Conservation (phyloP, 768 basidiomycete species). For the Amanita molliuscula region DNA sequence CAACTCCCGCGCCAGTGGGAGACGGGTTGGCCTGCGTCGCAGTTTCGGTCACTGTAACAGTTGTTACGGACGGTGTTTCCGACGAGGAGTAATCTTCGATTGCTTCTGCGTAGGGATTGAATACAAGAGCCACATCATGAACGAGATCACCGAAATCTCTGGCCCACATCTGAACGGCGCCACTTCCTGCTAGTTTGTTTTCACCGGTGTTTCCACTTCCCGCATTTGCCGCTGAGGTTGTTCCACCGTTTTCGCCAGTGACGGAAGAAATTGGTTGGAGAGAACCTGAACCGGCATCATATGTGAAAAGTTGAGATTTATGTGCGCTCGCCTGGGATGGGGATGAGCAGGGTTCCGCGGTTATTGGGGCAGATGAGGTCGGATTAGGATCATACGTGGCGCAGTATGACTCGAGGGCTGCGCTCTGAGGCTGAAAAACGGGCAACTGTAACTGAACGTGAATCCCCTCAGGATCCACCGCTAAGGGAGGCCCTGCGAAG, state of each 20-base stretch:
- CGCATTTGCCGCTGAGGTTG: neutral
- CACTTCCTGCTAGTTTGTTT: neutral
- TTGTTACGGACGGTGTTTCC: neutral
- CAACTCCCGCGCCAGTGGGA: neutral
- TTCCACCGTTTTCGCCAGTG: constrained; percentile 17
- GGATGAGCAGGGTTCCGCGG: constrained; percentile 31
- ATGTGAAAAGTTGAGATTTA: constrained; percentile 52
- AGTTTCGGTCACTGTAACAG: constrained; percentile 4
- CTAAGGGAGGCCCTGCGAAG: neutral
- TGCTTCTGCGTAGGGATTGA: neutral
- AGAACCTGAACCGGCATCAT: constrained; percentile 32
- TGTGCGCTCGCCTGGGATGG: constrained; percentile 13
- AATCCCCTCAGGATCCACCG: no score
- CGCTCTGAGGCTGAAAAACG: constrained; percentile 4
- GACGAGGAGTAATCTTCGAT: neutral
- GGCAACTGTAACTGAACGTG: neutral
- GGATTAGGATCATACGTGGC: constrained; percentile 54
- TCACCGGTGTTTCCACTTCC: neutral
- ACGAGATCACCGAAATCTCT: neutral
- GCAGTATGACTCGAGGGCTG: constrained; percentile 33
- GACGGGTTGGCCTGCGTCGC: neutral
- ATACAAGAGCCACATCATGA: neutral
- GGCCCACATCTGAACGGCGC: neutral
- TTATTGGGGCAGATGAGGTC: constrained; percentile 34
- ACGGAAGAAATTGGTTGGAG: constrained; percentile 44